Conservation (phyloP, 2,329 filamentous ascomycete genomes). For the Alternaria arbusti region DNA sequence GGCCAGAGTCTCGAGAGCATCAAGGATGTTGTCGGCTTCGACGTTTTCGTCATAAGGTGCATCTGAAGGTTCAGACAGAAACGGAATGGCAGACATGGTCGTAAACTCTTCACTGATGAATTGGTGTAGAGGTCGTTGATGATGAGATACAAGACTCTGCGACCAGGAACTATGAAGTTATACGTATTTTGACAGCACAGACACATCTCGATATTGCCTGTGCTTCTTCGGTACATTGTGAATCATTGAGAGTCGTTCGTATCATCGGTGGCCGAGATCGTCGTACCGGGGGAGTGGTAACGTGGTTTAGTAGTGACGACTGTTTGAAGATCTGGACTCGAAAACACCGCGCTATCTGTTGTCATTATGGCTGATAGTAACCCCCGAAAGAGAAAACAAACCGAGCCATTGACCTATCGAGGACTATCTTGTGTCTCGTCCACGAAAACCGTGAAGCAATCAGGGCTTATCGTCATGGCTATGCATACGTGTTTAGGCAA, state of each 20-base stretch:
- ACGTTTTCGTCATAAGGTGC: not conserved
- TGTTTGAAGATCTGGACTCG: not conserved
- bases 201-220: not conserved
- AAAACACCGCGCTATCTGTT: not conserved
- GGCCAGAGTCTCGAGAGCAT: conserved; percentile 2
- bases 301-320: not conserved
- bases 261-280: not conserved
- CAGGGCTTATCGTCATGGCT: not conserved
- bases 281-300: conserved; percentile 3
- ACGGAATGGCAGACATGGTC: not conserved
- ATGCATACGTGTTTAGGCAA: not conserved
- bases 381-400: conserved; percentile 1
- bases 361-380: not conserved
- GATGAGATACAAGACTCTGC: not conserved
- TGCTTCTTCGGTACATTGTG: not conserved
- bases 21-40: not conserved
- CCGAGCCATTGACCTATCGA: not conserved
- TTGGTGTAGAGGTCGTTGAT: not conserved
- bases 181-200: not conserved
- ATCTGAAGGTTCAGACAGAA: not conserved
- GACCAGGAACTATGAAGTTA: not conserved
- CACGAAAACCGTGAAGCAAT: not conserved
- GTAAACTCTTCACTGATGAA: not conserved
- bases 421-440: not conserved
- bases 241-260: not conserved